Conservation (phyloP, 495 filamentous ascomycete species). For the Lineolata rhizophorae region DNA sequence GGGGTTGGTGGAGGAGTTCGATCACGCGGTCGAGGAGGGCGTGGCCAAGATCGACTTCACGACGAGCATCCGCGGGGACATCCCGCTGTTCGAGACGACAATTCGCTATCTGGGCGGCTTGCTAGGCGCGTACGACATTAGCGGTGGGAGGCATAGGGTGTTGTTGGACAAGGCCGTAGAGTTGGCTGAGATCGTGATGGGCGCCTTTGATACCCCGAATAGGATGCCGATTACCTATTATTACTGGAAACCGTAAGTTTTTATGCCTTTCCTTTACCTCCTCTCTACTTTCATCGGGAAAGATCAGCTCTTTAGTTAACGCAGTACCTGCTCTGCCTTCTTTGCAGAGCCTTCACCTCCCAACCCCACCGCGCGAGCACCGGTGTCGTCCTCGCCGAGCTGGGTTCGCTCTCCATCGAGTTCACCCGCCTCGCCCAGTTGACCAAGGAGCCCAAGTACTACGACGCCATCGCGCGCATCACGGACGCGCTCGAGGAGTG, state of each 20-base stretch:
- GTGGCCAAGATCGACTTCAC: slow-evolving; percentile 80
- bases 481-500: slow-evolving; percentile 66
- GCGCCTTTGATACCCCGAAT: slow-evolving; percentile 90
- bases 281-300: too few relatives aligned
- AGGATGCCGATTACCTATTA: slow-evolving; percentile 84
- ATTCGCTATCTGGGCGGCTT: slow-evolving; percentile 22
- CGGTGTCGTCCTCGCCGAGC: slow-evolving; percentile 51
- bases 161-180: slow-evolving; percentile 75
- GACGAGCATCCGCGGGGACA: slow-evolving; percentile 28
- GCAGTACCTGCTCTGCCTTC: neutral
- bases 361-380: slow-evolving; percentile 42
- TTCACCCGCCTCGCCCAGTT: slow-evolving; percentile 87
- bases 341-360: slow-evolving; percentile 28
- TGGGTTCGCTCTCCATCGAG: slow-evolving; percentile 82
- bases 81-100: slow-evolving; percentile 21
- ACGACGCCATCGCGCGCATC: slow-evolving; percentile 84
- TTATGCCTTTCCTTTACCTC: neutral
- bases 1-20: slow-evolving; percentile 74
- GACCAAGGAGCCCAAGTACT: slow-evolving; percentile 71
- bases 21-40: slow-evolving; percentile 53
- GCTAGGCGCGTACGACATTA: slow-evolving; percentile 20
- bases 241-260: slow-evolving; percentile 51
- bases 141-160: slow-evolving; percentile 37
- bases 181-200: slow-evolving; percentile 72
- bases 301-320: too few relatives aligned